Conservation (phyloP, 192 early-diverging fungal species). For the Coemansia sp. region DNA sequence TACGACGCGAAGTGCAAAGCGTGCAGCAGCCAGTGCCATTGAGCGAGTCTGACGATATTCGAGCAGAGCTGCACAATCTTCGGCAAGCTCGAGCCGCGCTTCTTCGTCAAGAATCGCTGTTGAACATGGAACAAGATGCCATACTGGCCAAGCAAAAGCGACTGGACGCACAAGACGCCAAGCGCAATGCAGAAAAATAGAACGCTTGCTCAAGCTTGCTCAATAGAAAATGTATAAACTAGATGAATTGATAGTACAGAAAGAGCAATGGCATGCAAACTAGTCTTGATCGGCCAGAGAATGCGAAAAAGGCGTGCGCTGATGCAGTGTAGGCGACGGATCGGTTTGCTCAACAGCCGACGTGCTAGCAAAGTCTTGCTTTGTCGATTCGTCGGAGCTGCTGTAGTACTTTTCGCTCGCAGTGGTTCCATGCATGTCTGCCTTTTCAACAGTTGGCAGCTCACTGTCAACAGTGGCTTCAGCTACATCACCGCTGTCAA, state of each 20-base stretch:
- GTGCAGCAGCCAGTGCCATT: background rate
- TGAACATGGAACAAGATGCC: conserved; percentile 29
- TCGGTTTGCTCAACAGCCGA: conserved; percentile 5
- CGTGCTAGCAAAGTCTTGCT: background rate
- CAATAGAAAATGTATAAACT: conserved; percentile 2
- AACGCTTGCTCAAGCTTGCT: background rate
- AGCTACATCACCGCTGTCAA: background rate
- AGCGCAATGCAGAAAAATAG: background rate
- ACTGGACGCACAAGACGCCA: conserved; percentile 23
- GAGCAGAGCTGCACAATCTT: conserved; percentile 24
- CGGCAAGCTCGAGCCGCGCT: conserved; percentile 14
- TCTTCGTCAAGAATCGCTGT: conserved; percentile 19
- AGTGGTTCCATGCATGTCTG: background rate
- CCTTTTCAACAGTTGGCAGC: background rate
- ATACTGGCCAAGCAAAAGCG: conserved; percentile 38
- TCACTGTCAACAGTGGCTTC: background rate
- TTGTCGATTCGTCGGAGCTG: background rate
- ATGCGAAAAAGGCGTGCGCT: conserved; percentile 4
- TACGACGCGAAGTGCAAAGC: conserved; percentile 13
- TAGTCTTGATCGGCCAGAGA: background rate
- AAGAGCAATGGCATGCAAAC: background rate
- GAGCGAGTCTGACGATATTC: background rate
- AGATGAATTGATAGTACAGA: conserved; percentile 11
- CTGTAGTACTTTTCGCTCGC: background rate
- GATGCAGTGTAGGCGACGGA: conserved; percentile 2